Evolutionary conservation across 495 filamentous ascomycete species (phyloP).

Genomic region (Daldinia childiae): DNA sequence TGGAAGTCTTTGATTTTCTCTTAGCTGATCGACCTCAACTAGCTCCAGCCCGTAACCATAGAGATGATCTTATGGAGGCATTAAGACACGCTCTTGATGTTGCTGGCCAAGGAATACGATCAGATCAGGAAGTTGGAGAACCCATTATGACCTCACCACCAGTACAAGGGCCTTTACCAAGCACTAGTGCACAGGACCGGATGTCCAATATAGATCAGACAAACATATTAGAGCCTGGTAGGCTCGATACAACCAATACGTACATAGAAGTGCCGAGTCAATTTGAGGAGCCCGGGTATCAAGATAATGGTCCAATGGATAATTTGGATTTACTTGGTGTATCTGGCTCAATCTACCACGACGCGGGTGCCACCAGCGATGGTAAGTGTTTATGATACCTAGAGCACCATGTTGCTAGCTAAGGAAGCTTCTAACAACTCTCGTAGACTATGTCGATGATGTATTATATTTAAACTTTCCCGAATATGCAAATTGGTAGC

Average conservation of each 20-base stretch:
- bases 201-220: background rate
- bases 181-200: background rate
- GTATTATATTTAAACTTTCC: background rate
- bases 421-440: background rate
- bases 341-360: background rate
- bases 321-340: background rate
- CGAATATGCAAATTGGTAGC: background rate
- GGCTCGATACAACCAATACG: background rate
- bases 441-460: background rate
- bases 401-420: background rate
- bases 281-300: background rate
- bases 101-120: background rate
- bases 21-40: background rate
- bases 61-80: background rate
- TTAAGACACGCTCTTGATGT: slow-evolving; percentile 8
- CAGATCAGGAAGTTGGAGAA: background rate
- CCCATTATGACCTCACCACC: background rate
- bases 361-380: background rate
- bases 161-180: background rate
- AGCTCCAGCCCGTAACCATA: background rate
- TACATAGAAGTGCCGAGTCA: background rate
- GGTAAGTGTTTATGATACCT: background rate
- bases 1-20: slow-evolving; percentile 11
- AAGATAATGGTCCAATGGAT: background rate
- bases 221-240: background rate